Base-by-base conservation (phyloP, 306 rosid genomes). In the Prunus kanzakura region DNA sequence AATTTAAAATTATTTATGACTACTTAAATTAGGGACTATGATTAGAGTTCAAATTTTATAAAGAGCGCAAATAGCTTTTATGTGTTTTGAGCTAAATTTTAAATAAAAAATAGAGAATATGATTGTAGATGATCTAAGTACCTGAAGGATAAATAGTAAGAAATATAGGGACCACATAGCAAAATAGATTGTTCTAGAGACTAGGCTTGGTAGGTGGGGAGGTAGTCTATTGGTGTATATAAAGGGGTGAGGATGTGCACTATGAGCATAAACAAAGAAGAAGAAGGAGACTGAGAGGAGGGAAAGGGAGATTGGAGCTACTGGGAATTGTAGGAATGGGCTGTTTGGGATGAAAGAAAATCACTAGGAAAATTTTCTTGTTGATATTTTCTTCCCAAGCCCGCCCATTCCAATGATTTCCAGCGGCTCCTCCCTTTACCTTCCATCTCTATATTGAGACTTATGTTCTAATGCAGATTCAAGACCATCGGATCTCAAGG, bases 371-470 rank as follows among this genome's bases (percentile, higher is more conserved):
- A 14, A 15, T 27, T 11, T 13, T 18, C 1, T 18, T 29, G 9
- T 46, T 68, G 6, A 43, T 6, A 47, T 69, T 76, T 82, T 88
- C 9, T 38, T 85, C 82, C 89, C 88, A 85, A 88, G 58, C 64
- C 82, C 82, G 76, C 88, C 86, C 88, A 85, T 85, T 85, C 91
- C 86, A 20, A 81, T 83, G 57, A 85, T 81, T 83, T 85, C 86
- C 67, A 15, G 70, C 50, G 51, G 72, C 71, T 88, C 82, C 73
- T 81, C 89, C 86, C 91, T 83, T 83, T 85, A 86, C 87, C 81
- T 79, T 68, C 62, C 79, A 22, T 61, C 76, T 72, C 65, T 61
- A 12, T 19, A 47, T 47, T 11, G 12, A 11, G 15, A 47, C 15
- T 47, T 12, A 47, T 47, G 52, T 13, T 47, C 52, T 46, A 35